Percentiles rank a stretch among this genome's conserved stretches.
Conservation (phyloP, 768 basidiomycete genomes). For the Mycena olivaceomarginata region DNA sequence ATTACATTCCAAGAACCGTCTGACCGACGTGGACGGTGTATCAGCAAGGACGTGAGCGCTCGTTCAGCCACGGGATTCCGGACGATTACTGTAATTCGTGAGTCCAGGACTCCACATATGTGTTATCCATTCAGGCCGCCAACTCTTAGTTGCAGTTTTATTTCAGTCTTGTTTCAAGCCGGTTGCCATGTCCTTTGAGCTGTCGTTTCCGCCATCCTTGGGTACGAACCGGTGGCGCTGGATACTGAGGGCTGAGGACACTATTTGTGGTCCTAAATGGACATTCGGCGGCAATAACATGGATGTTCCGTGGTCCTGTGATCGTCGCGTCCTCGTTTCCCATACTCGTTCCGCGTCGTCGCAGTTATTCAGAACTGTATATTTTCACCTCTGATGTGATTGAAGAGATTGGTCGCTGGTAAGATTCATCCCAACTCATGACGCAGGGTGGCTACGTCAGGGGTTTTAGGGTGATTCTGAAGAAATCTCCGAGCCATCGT, state of each 20-base stretch:
- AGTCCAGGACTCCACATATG: not conserved
- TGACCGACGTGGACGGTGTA: no score
- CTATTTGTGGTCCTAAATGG: no score
- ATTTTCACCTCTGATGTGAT: conserved; percentile 38
- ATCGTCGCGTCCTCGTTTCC: conserved; percentile 12
- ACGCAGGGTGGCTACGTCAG: conserved; percentile 28
- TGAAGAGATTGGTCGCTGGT: conserved; percentile 4
- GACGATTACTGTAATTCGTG: no score
- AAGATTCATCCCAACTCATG: conserved; percentile 13
- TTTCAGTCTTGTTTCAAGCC: not conserved
- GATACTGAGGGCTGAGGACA: not conserved
- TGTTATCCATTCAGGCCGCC: not conserved
- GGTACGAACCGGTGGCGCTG: not conserved
- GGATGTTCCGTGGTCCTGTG: conserved; percentile 21
- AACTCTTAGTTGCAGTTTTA: not conserved
- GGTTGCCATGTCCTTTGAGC: not conserved
- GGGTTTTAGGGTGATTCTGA: not conserved
- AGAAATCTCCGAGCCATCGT: not conserved
- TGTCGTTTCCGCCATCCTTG: conserved; percentile 12
- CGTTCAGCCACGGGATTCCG: no score
- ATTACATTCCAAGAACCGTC: no score
- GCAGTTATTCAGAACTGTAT: conserved; percentile 1
- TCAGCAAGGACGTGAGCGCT: no score
- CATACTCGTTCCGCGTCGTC: not conserved
- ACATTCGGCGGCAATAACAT: not conserved